Base-by-base conservation (phyloP, 148 eudicot species). In the Arctostaphylos glauca region DNA sequence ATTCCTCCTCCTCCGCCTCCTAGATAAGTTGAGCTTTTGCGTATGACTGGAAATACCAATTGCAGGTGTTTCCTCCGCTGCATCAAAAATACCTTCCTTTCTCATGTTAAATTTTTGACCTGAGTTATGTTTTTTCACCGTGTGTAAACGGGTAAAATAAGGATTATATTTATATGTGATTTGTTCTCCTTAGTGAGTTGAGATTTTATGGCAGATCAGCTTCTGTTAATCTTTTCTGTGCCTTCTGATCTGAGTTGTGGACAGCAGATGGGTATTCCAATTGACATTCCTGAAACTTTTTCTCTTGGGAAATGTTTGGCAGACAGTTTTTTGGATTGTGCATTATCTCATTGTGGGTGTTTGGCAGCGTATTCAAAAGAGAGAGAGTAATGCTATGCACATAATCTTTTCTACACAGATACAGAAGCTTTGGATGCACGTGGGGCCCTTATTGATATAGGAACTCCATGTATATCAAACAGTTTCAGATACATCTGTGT, bases 1-100 rank as follows among this genome's bases (percentile, higher is more conserved):
- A 86, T 90, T 18, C 93, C 97, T 59, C 94, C 97, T 47, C 94
- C 92, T 25, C 95, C 94, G 10, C 95, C 95, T 50, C 83, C 93
- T n/a, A 87, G 91, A 82, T 92, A 89, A 88, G 86, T 47, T 47
- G 46, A 68, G 80, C 38, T n/a, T 74, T 43, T 52, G 70, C 46
- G 0, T 74, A 31, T 12, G 18, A 31, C 9, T 25, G 2, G 52
- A 25, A 38, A 70, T 70, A 41, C 75, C 66, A 4, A 9, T 66
- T 18, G 1, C 41, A 10, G 18, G 50, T 0, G 10, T 68, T 68
- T 52, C 18, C 7, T 52, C 60, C 19, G 38, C 5, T 18, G n/a
- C 18, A 67, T 53, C n/a, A 10, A 70, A 49, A 49, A 25, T 66
- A 14, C 53, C 44, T 25, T 13, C 9, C 16, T 58, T 9, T n/a